Percentiles rank a stretch among this genome's conserved stretches.
These are phyloP conservation scores for Diaporthe australafricana DNA, from an alignment of 2,329 filamentous ascomycete genomes.

Conservation along the genomic window DNA sequence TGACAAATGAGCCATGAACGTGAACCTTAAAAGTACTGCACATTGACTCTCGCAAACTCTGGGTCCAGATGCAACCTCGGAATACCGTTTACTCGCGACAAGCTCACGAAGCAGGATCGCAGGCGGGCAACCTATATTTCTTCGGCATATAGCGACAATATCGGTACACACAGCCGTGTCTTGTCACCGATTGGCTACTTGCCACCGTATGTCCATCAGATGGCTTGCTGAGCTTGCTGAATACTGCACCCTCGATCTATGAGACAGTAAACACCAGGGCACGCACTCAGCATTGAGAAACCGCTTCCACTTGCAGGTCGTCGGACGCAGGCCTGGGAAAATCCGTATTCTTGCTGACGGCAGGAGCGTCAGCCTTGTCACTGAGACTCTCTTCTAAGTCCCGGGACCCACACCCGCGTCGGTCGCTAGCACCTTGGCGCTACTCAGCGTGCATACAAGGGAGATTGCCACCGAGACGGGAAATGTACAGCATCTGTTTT, in stretches of 20 bases:
- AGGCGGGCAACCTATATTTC: conserved; percentile 6
- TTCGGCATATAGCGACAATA: conserved; percentile 22
- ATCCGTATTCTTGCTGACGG: conserved; percentile 15
- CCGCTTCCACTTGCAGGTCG: conserved; percentile 9
- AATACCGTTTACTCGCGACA: conserved; percentile 1
- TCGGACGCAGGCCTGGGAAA: conserved; percentile 15
- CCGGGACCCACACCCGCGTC: conserved; percentile 24
- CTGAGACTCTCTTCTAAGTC: conserved; percentile 7
- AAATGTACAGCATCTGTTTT: neutral
- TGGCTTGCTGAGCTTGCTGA: neutral
- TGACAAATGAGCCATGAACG: conserved; percentile 4
- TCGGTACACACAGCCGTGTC: neutral
- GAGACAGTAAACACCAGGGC: neutral
- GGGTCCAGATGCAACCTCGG: conserved; percentile 7
- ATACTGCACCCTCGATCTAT: neutral
- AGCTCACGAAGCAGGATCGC: conserved; percentile 3
- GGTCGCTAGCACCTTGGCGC: conserved; percentile 25
- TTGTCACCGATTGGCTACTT: conserved; percentile 9
- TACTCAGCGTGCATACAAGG: conserved; percentile 7
- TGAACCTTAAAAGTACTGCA: conserved; percentile 5
- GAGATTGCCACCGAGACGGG: conserved; percentile 14
- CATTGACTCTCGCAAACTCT: neutral
- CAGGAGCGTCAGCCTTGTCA: conserved; percentile 25
- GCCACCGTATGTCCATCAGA: neutral
- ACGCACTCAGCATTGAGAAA: neutral